Conservation (phyloP, 2,329 filamentous ascomycete genomes). For the Colletotrichum sp. region DNA sequence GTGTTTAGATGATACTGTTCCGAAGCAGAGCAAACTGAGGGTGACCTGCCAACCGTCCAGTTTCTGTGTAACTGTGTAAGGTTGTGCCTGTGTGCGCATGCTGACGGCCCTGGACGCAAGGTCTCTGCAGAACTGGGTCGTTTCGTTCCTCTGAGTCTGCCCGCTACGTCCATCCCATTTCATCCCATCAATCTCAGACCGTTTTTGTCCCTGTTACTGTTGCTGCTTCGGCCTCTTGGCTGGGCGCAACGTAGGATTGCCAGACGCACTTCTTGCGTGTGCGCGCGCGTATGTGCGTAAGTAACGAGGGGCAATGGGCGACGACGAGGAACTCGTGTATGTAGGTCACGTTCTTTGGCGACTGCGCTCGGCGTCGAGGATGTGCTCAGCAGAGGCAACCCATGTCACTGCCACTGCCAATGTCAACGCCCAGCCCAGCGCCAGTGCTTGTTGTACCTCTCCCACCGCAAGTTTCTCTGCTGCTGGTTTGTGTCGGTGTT, state of each 20-base stretch:
- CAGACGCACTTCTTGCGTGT: neutral
- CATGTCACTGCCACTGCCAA: constrained; percentile 7
- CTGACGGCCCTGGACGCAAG: neutral
- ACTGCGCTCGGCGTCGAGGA: neutral
- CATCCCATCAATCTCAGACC: constrained; percentile 5
- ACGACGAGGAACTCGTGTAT: neutral
- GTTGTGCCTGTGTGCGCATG: constrained; percentile 12
- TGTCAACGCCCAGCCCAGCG: neutral
- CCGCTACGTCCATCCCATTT: constrained; percentile 13
- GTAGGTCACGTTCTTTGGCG: constrained; percentile 3
- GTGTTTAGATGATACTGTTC: constrained; percentile 3
- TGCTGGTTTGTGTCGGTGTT: neutral
- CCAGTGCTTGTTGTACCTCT: neutral
- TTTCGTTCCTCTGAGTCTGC: neutral
- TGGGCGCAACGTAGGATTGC: constrained; percentile 10
- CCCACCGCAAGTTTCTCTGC: neutral
- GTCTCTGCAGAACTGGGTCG: neutral
- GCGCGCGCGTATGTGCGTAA: constrained; percentile 2
- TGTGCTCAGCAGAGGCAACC: constrained; percentile 8
- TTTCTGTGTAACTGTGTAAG: constrained; percentile 7
- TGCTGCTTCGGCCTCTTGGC: constrained; percentile 13
- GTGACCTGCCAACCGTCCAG: constrained; percentile 11
- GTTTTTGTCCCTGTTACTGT: neutral
- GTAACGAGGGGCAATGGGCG: neutral
- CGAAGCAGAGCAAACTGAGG: neutral